These are phyloP conservation scores for Cladophialophora exuberans DNA, from an alignment of 2,329 filamentous ascomycete genomes.

Conservation along the genomic window DNA sequence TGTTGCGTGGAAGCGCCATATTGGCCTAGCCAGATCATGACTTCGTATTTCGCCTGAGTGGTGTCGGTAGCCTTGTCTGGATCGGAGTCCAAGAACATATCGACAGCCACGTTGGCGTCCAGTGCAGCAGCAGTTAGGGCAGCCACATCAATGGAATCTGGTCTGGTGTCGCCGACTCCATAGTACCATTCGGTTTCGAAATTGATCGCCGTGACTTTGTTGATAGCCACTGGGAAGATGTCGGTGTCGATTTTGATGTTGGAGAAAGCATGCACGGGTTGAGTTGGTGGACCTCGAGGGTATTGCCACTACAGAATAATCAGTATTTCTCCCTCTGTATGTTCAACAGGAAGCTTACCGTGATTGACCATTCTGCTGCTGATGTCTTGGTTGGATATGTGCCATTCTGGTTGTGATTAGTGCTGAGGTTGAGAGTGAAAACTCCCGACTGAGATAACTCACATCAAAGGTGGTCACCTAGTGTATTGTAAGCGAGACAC, in stretches of 20 bases:
- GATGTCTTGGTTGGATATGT: conserved; percentile 53
- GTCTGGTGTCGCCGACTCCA: conserved; percentile 48
- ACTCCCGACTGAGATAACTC: not conserved
- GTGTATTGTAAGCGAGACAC: not conserved
- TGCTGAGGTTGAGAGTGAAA: not conserved
- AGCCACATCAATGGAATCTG: conserved; percentile 40
- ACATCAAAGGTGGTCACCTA: conserved; percentile 53
- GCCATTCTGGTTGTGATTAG: conserved; percentile 41
- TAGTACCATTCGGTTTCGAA: conserved; percentile 57
- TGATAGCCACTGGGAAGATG: conserved; percentile 50
- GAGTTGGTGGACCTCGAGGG: conserved; percentile 43
- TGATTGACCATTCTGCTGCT: conserved; percentile 56
- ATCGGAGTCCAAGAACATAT: conserved; percentile 61
- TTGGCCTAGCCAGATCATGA: conserved; percentile 61
- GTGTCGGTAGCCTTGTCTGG: conserved; percentile 46
- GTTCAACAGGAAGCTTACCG: conserved; percentile 32
- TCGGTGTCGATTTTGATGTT: conserved; percentile 54
- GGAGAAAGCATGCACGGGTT: conserved; percentile 59
- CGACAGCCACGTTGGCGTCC: conserved; percentile 61
- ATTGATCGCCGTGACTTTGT: conserved; percentile 44
- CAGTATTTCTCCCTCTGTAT: not conserved
- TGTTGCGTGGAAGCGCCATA: conserved; percentile 54
- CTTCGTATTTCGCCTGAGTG: conserved; percentile 48
- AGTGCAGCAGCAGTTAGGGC: conserved; percentile 43
- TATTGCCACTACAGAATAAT: conserved; percentile 50